Base-by-base conservation (phyloP, 495 filamentous ascomycete genomes). In the Penicillium dipodomyicola region DNA sequence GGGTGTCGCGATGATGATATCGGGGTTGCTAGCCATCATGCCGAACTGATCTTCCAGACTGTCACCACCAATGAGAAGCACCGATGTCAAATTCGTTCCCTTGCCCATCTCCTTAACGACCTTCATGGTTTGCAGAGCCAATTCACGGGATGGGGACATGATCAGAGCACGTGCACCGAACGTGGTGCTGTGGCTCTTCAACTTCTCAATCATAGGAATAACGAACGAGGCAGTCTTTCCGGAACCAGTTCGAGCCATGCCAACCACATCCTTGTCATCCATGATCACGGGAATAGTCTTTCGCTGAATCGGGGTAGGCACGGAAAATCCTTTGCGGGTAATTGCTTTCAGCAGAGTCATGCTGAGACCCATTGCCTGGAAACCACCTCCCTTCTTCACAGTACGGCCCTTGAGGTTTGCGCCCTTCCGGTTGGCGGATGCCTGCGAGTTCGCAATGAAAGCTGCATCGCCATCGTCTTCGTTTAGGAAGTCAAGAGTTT, bases 171-270 rank as follows among this genome's bases (percentile, higher is more conserved):
- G 80, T 35, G 91, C 83, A 25, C 94, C 94, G 58, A 97, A 82
- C 66, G 84, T 85, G 10, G 84, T 84, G 64, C 87, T 96, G 65
- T 99, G 94, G n/a, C 82, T 79, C 72, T 90, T 95, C 59, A 99
- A 77, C 51, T 88, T 90, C 76, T 97, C 88, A 57, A 99, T 89
- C 92, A 98, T 94, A 41, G 94, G 94, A 54, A 98, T 93, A 5
- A 98, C 91, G 69, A 98, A 98, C 14, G 94, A 93, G 2, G 93
- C 94, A 1, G 92, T 96, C 76, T 98, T 98, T 69, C 94, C 94
- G 37, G 91, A 96, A 69, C 94, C 94, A 19, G 94, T 98, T 48
- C 94, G 81, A 4, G 94, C 94, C 95, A 97, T 99, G 55, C 91
- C 94, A 8, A 97, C 92, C 5, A 99, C 91, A 79, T 98, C 93